Percentiles rank a stretch among this genome's conserved stretches.
Evolutionary conservation across 306 rosid genomes (phyloP).

Genomic region (Citrullus mucosospermus): DNA sequence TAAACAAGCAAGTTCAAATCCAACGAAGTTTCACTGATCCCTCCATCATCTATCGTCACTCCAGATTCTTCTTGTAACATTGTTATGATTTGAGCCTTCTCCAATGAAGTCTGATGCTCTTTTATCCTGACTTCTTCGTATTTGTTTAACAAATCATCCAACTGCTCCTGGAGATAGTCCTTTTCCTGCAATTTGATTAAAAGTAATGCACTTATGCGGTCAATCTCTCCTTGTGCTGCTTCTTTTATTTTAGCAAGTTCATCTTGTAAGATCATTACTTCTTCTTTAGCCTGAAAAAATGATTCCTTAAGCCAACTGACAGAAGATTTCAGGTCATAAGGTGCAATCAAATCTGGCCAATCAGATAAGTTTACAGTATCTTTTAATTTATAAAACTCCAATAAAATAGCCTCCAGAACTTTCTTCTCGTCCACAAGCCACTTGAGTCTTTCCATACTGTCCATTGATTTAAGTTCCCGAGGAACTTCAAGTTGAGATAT

Average conservation of each 20-base stretch:
- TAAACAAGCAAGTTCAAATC: conserved; percentile 26
- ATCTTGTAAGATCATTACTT: conserved; percentile 27
- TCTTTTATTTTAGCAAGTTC: conserved; percentile 47
- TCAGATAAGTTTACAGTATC: conserved; percentile 36
- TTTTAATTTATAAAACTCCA: conserved; percentile 45
- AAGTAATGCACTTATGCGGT: conserved; percentile 42
- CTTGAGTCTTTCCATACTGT: conserved; percentile 49
- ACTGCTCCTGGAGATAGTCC: conserved; percentile 51
- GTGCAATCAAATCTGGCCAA: conserved; percentile 58
- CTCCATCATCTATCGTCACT: conserved; percentile 35
- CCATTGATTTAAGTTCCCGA: conserved; percentile 35
- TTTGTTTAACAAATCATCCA: conserved; percentile 40
- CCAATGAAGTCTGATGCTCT: conserved; percentile 38
- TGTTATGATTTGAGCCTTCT: conserved; percentile 52
- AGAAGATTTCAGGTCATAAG: conserved; percentile 56
- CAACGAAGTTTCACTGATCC: conserved; percentile 24
- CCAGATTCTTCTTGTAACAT: conserved; percentile 54
- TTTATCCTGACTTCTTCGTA: conserved; percentile 34
- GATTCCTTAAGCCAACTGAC: conserved; percentile 59
- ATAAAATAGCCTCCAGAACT: conserved; percentile 34
- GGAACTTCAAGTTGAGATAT: conserved; percentile 36
- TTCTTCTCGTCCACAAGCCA: conserved; percentile 62
- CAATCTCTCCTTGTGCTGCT: conserved; percentile 40
- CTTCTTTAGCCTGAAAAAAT: conserved; percentile 36
- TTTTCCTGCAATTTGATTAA: conserved; percentile 53